Conservation (phyloP, 108 stramenopile species). For the Fistulifera pelliculosa region DNA sequence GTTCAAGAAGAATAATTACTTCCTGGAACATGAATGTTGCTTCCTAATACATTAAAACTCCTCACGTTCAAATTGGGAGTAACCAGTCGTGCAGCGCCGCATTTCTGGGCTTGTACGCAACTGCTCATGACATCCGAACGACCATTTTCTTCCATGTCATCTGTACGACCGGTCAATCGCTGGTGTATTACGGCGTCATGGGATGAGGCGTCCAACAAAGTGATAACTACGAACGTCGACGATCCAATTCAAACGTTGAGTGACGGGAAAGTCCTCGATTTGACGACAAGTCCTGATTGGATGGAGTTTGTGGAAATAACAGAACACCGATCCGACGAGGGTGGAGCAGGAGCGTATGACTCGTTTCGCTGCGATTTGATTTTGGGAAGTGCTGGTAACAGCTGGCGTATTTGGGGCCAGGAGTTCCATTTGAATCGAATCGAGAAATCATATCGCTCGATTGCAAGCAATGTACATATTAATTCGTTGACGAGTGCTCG, state of each 20-base stretch:
- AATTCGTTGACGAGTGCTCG: constrained; percentile 8
- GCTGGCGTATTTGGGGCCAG: constrained; percentile 34
- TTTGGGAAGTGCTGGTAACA: background rate
- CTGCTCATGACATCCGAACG: too few species aligned
- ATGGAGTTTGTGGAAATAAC: constrained; percentile 33
- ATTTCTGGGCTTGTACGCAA: too few species aligned
- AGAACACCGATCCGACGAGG: constrained; percentile 18
- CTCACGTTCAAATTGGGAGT: too few species aligned
- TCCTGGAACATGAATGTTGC: too few species aligned
- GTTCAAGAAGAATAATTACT: too few species aligned
- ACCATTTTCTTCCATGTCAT: too few species aligned
- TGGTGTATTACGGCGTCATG: too few species aligned
- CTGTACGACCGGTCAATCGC: too few species aligned
- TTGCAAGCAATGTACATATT: constrained; percentile 1
- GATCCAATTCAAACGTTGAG: background rate
- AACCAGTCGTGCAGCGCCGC: too few species aligned
- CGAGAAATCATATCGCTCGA: constrained; percentile 20
- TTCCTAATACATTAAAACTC: too few species aligned
- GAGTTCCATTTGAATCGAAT: constrained; percentile 41
- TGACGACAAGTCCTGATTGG: constrained; percentile 26
- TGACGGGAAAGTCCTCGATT: constrained; percentile 9
- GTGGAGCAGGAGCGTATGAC: constrained; percentile 35
- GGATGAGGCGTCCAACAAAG: background rate
- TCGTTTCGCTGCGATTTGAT: constrained; percentile 30
- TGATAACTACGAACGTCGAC: background rate